Conservation (phyloP, 2,329 filamentous ascomycete genomes). For the Geosmithia morbida region DNA sequence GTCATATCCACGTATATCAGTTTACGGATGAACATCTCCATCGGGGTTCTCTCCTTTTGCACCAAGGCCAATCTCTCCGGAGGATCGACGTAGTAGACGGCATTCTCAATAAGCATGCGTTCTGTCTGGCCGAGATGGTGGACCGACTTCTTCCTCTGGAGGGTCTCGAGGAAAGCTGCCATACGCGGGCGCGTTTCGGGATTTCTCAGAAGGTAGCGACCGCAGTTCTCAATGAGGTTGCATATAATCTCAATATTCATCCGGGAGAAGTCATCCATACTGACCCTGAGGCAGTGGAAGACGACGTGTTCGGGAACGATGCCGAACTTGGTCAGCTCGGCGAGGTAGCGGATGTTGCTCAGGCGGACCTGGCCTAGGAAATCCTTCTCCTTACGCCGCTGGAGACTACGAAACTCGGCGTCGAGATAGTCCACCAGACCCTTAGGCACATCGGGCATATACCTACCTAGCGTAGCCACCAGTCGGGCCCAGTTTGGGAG, state of each 20-base stretch:
- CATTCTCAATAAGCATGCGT: conserved; percentile 96
- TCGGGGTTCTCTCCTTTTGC: conserved; percentile 89
- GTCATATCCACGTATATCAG: conserved; percentile 88
- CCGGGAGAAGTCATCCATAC: conserved; percentile 89
- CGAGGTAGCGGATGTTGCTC: conserved; percentile 92
- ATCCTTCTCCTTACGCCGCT: conserved; percentile 94
- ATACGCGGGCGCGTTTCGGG: conserved; percentile 88
- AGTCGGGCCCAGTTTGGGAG: conserved; percentile 85
- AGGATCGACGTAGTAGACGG: conserved; percentile 93
- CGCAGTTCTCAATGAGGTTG: conserved; percentile 90
- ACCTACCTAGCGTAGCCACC: conserved; percentile 82
- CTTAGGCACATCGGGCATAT: conserved; percentile 89
- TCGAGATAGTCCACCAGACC: conserved; percentile 85
- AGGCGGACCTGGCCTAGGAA: conserved; percentile 89
- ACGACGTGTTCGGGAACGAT: conserved; percentile 97
- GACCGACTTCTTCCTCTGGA: conserved; percentile 90
- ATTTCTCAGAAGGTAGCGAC: conserved; percentile 82
- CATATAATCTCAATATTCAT: conserved; percentile 99
- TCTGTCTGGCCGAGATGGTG: conserved; percentile 93
- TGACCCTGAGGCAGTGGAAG: conserved; percentile 96
- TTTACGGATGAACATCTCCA: conserved; percentile 86
- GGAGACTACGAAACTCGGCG: conserved; percentile 90
- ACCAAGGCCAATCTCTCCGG: conserved; percentile 87
- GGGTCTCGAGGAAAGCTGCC: conserved; percentile 82
- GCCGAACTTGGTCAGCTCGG: conserved; percentile 94